phyloP scores from a whole-genome alignment of 441 rosid genomes.

The Adansonia rubrostipa region DNA sequence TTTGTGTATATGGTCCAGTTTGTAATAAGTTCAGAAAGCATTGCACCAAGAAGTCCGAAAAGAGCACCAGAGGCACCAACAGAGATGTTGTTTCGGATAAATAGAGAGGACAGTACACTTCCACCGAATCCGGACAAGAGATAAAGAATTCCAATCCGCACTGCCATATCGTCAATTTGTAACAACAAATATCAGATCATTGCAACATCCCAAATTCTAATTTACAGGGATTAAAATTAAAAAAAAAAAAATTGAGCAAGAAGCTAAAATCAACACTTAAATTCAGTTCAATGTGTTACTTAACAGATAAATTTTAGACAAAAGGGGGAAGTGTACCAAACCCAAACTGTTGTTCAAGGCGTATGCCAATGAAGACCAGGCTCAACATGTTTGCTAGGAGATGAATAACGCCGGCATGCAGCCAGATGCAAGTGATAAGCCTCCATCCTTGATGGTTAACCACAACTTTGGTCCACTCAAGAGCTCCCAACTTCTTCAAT shows the following conservation, averaged over 20 bases:
- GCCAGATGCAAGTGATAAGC: slow-evolving; percentile 3
- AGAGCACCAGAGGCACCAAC: slow-evolving; percentile 2
- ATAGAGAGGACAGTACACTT: neutral
- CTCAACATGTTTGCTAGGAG: neutral
- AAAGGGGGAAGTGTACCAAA: neutral
- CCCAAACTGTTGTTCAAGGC: slow-evolving; percentile 5
- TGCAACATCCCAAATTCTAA: neutral
- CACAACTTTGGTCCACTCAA: neutral
- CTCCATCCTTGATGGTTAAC: neutral
- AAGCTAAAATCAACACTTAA: neutral
- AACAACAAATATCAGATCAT: neutral
- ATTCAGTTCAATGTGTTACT: neutral
- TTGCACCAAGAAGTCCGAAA: neutral
- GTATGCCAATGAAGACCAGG: slow-evolving; percentile 4
- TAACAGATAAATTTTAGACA: too few relatives aligned
- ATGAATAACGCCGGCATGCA: neutral
- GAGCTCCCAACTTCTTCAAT: slow-evolving; percentile 4
- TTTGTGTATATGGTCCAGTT: neutral
- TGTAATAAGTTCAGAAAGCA: neutral
- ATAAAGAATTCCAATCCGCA: neutral
- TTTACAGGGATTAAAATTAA: neutral
- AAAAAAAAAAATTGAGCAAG: neutral
- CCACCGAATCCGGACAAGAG: neutral
- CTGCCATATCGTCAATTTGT: neutral
- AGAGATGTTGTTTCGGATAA: neutral